These are phyloP conservation scores for Boletus fagicola DNA, from an alignment of 768 basidiomycete species.

Conservation along the genomic window DNA sequence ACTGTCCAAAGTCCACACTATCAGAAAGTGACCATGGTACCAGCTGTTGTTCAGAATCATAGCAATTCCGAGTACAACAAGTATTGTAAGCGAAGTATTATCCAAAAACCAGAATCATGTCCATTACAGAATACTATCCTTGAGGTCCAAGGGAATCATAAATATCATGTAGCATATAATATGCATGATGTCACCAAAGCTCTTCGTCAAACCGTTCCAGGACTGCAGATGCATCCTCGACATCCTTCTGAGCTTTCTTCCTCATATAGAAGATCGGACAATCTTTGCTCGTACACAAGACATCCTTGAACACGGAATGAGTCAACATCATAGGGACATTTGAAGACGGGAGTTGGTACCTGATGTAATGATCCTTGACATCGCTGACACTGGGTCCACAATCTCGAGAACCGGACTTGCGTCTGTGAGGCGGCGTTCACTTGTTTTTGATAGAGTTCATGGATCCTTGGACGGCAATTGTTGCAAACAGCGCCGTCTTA, in stretches of 20 bases:
- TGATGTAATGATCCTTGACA: slow-evolving; percentile 99
- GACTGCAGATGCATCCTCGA: slow-evolving; percentile 75
- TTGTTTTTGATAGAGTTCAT: slow-evolving; percentile 93
- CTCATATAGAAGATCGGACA: slow-evolving; percentile 99
- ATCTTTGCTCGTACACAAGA: slow-evolving; percentile 93
- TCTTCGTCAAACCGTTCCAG: slow-evolving; percentile 85
- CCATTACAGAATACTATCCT: not conserved
- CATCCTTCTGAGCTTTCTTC: slow-evolving; percentile 98
- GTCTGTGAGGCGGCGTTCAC: slow-evolving; percentile 67
- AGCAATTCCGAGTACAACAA: too few relatives aligned
- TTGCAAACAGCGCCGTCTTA: slow-evolving; percentile 91
- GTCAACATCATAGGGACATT: not conserved
- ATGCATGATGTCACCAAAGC: slow-evolving; percentile 48
- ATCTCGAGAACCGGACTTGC: slow-evolving; percentile 87
- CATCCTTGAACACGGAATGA: slow-evolving; percentile 58
- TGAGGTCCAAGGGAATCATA: not conserved
- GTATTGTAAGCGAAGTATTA: not conserved
- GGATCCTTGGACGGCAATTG: slow-evolving; percentile 82
- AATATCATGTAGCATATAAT: not conserved
- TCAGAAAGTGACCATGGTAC: too few relatives aligned
- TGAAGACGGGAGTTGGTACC: slow-evolving; percentile 35
- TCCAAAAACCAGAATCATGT: not conserved
- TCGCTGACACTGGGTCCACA: slow-evolving; percentile 99
- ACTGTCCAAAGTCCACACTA: too few relatives aligned
- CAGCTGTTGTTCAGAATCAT: too few relatives aligned